phyloP scores from a whole-genome alignment of 192 early-diverging fungal species.

The Spizellomyces sp. region DNA sequence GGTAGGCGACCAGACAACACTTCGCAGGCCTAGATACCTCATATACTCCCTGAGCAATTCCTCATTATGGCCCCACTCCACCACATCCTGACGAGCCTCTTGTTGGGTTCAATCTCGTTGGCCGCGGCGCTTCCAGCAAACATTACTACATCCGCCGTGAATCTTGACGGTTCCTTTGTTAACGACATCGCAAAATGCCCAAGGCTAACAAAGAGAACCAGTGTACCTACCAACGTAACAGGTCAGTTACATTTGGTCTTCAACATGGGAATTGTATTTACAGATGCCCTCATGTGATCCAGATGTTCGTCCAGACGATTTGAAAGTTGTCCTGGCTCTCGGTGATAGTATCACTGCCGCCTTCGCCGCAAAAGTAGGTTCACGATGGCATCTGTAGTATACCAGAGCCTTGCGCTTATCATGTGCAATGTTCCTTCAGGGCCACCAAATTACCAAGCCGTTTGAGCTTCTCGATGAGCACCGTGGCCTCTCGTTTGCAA shows the following conservation, averaged over 20 bases:
- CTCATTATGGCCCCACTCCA: background rate
- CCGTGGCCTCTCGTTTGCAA: constrained; percentile 5
- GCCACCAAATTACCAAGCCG: too few relatives aligned
- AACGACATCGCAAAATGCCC: constrained; percentile 1
- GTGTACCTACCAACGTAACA: too few relatives aligned
- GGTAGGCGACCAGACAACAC: background rate
- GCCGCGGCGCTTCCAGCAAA: background rate
- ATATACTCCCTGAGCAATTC: background rate
- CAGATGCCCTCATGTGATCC: background rate
- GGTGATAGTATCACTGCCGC: constrained; percentile 12
- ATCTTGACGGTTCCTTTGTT: background rate
- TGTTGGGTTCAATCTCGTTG: background rate
- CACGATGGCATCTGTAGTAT: background rate
- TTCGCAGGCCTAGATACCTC: background rate
- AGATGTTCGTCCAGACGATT: constrained; percentile 16
- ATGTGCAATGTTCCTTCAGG: too few relatives aligned
- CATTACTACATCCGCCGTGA: constrained; percentile 2
- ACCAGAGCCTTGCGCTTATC: background rate
- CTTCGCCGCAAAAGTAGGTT: background rate
- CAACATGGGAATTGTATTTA: too few relatives aligned
- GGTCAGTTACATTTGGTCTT: too few relatives aligned
- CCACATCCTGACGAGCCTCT: background rate
- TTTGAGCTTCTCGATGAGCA: background rate
- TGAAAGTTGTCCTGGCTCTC: constrained; percentile 13
- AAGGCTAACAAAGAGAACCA: background rate